Evolutionary conservation across 495 filamentous ascomycete genomes (phyloP).

Genomic region (Cercophora samala): DNA sequence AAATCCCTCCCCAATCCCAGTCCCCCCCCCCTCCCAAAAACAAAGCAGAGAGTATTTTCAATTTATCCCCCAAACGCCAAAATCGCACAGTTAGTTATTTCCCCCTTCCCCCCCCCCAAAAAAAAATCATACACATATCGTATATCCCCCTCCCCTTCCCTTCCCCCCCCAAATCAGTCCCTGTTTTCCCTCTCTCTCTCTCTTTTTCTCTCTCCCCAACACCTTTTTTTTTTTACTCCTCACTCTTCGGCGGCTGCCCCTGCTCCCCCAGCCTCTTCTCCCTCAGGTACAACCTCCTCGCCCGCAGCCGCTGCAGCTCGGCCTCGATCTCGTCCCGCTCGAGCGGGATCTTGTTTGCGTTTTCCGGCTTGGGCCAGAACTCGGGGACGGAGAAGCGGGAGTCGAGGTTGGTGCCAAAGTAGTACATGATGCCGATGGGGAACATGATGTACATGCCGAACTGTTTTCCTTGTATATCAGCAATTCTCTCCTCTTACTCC

Average conservation of each 20-base stretch:
- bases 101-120: too few species aligned
- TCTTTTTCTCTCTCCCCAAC: too few species aligned
- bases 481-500: not conserved
- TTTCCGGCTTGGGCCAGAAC: slow-evolving; percentile 88
- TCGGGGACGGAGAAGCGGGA: slow-evolving; percentile 78
- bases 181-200: too few species aligned
- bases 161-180: not conserved
- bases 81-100: too few species aligned
- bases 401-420: slow-evolving; percentile 98
- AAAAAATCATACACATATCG: not conserved
- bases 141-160: slow-evolving; percentile 8
- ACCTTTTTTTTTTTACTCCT: too few species aligned
- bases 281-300: slow-evolving; percentile 55
- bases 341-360: slow-evolving; percentile 83
- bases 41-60: not conserved
- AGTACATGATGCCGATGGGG: slow-evolving; percentile 98
- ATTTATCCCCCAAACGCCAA: not conserved
- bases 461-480: slow-evolving; percentile 40
- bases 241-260: slow-evolving; percentile 37
- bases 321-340: slow-evolving; percentile 81
- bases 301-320: slow-evolving; percentile 71
- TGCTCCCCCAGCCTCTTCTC: slow-evolving; percentile 57
- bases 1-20: not conserved
- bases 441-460: slow-evolving; percentile 99
- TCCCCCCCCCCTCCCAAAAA: not conserved